Evolutionary conservation across 192 early-diverging fungal species (phyloP).

Genomic region (Umbelopsis sp.): DNA sequence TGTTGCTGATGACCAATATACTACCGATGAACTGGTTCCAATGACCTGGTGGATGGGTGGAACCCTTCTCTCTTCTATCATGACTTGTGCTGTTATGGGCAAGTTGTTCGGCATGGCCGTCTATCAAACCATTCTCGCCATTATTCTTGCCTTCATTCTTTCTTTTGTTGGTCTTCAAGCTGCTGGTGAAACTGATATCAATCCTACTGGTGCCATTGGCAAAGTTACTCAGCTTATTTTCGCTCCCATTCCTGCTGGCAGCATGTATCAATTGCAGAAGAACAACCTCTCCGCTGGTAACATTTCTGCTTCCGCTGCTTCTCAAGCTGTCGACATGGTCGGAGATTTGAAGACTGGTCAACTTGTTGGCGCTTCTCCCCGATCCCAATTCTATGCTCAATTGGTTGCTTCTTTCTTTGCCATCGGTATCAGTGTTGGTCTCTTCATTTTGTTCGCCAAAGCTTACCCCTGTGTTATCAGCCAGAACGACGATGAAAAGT

Average conservation of each 20-base stretch:
- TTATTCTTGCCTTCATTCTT: conserved; percentile 66
- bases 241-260: conserved; percentile 50
- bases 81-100: conserved; percentile 60
- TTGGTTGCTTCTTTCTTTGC: conserved; percentile 62
- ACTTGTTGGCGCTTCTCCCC: conserved; percentile 62
- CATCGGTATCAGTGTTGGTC: conserved; percentile 54
- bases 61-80: conserved; percentile 50
- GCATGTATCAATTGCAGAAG: conserved; percentile 45
- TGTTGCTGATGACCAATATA: conserved; percentile 42
- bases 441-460: conserved; percentile 62
- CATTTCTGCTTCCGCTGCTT: conserved; percentile 58
- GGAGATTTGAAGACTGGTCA: conserved; percentile 74
- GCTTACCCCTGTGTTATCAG: conserved; percentile 67
- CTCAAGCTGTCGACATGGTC: conserved; percentile 71
- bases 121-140: conserved; percentile 59
- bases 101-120: conserved; percentile 59
- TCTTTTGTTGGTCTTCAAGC: conserved; percentile 68
- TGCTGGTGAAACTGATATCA: conserved; percentile 69
- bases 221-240: conserved; percentile 71
- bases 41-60: conserved; percentile 58
- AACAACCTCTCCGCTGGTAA: conserved; percentile 66
- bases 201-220: conserved; percentile 64
- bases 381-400: conserved; percentile 69
- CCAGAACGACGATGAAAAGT: conserved; percentile 17
- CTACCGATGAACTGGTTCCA: conserved; percentile 53